Percentiles rank a stretch among this genome's conserved stretches.
Evolutionary conservation across 352 stramenopile genomes (phyloP).

Genomic region (Globisporangium canariense): DNA sequence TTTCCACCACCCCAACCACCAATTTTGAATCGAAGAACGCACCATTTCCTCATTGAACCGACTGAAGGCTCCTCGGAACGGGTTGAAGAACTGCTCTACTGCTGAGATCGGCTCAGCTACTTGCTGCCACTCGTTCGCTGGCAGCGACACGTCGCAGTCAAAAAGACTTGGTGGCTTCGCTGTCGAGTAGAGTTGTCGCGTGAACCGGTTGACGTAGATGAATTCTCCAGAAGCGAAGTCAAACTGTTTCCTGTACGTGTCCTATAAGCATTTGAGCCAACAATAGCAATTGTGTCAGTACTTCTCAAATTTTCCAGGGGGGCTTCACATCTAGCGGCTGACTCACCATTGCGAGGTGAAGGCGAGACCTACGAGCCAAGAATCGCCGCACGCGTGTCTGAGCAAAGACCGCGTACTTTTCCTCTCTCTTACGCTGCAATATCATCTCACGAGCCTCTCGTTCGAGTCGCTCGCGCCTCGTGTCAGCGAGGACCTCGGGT

Average conservation of each 20-base stretch:
- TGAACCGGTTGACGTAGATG: constrained; percentile 31
- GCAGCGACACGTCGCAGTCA: constrained; percentile 36
- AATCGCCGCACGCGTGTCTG: constrained; percentile 34
- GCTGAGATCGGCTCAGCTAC: constrained; percentile 5
- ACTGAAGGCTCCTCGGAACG: constrained; percentile 35
- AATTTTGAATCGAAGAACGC: background rate
- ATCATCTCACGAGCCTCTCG: background rate
- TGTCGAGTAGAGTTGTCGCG: constrained; percentile 3
- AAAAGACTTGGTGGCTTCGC: constrained; percentile 48
- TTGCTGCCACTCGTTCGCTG: constrained; percentile 42
- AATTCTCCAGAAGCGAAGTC: constrained; percentile 25
- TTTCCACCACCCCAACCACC: background rate
- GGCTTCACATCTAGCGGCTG: background rate
- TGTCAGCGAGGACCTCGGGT: constrained; percentile 30
- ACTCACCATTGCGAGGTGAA: constrained; percentile 35
- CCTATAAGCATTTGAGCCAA: constrained; percentile 11
- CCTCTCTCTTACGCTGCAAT: constrained; percentile 14
- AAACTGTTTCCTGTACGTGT: constrained; percentile 45
- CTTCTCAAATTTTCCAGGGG: background rate
- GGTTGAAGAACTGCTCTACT: constrained; percentile 38
- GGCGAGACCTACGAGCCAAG: constrained; percentile 29
- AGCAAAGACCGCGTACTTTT: constrained; percentile 23
- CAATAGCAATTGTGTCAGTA: background rate
- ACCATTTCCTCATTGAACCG: constrained; percentile 30
- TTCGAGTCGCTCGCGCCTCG: background rate